These are phyloP conservation scores for Fusarium pininemorale DNA, from an alignment of 2,329 filamentous ascomycete genomes.

Conservation along the genomic window DNA sequence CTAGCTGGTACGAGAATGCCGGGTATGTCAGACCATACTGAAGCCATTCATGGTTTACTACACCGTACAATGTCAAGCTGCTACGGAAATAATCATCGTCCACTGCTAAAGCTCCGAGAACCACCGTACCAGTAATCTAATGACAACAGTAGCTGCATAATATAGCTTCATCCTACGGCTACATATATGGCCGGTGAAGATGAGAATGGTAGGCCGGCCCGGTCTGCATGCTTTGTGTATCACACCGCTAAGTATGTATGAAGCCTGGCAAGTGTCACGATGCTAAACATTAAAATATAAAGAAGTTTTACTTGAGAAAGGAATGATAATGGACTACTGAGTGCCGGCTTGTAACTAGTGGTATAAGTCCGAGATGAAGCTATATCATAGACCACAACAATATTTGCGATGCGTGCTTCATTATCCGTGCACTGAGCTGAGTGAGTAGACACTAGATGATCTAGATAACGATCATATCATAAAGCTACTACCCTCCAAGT, in stretches of 20 bases:
- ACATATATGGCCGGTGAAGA: background rate
- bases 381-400: background rate
- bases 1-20: slow-evolving; percentile 30
- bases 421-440: background rate
- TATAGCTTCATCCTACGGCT: background rate
- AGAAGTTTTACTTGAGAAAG: background rate
- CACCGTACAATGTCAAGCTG: slow-evolving; percentile 9
- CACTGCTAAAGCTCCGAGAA: background rate
- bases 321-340: background rate
- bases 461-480: slow-evolving; percentile 11
- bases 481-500: background rate
- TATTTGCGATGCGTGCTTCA: slow-evolving; percentile 1
- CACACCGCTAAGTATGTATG: slow-evolving; percentile 8
- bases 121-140: background rate
- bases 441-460: slow-evolving; percentile 10
- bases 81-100: slow-evolving; percentile 9
- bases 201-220: background rate
- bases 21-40: slow-evolving; percentile 32
- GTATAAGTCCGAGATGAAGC: slow-evolving; percentile 10
- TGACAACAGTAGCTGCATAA: background rate
- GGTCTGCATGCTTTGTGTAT: slow-evolving; percentile 1
- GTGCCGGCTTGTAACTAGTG: background rate
- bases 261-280: background rate
- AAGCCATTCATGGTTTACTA: slow-evolving; percentile 23
- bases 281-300: background rate